Evolutionary conservation across 306 rosid genomes (phyloP), one percentile per base, ranked within the genome.

Genomic region (Mucuna pruriens): DNA sequence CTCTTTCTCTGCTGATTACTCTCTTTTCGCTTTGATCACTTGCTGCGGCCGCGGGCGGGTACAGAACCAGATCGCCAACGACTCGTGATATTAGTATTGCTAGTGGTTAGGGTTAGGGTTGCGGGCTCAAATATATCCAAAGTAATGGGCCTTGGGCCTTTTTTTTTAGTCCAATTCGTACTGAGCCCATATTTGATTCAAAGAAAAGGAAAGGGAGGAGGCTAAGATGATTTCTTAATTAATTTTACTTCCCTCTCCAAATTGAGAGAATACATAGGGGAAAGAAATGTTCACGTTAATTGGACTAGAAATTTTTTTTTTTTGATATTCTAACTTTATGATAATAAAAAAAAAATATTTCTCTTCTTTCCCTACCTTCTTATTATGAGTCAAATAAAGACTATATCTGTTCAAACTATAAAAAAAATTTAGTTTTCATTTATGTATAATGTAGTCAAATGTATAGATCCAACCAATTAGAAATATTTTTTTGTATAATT

Each of bases 41-140:
- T 54, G 72, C 66, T 39, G 80, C 67, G 33, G 45, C 79, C 9
- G 40, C 39, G 10, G 2, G 40, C 39, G 10, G 2, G 36, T 31
- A 17, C 33, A 6, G 26, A 61, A 44, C 6, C 4, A 31, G 36
- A 26, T 17, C 3, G 0, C 6, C 0, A 0, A 11, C 7, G 57
- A 52, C 54, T 22, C 49, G 0, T 22, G 70, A 29, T 81, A 82
- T 68, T 76, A 68, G 78, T 69, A 69, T 26, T 36, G 58, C 62
- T 76, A 29, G 52, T 64, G 45, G 51, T 75, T 51, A 15, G 45
- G 52, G 42, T 25, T 36, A 1, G 71, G 52, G 34, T 20, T 13
- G 9, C 45, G 76, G 85, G 77, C 71, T 75, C 15, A 20, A 4
- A 9, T 20, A 17, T n/a, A 70, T 29, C 5, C 7, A 42, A 52